Evolutionary conservation across 169 alveolate genomes (phyloP), one percentile per base, ranked within the genome.

Genomic region (Plasmodium chabaudi): DNA sequence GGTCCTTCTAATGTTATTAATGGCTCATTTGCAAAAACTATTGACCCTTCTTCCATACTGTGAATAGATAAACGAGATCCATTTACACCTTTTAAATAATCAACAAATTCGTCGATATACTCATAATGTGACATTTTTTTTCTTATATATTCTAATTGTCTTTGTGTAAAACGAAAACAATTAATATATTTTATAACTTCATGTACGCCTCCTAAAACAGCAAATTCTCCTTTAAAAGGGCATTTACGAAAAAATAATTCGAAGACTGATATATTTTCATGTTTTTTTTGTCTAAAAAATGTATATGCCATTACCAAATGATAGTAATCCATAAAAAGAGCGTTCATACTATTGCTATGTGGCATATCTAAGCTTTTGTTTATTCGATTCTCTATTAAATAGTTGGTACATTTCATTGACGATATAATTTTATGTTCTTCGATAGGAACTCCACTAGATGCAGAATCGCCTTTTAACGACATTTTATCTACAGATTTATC

Each of bases 1-100:
- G 98, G 98, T 0, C 99, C 99, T 59, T 94, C 96, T 13, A 96
- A n/a, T 34, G 96, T 88, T 59, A 97, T 55, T 49, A 97, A 84
- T 0, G 98, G 98, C 72, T 93, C 97, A 69, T 91, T 92, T 7
- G 98, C 96, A 87, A 96, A 97, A 12, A 94, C 96, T 42, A 97
- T 21, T 9, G 94, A 49, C 51, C 98, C 98, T 71, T 95, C 98
- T 60, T 87, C 88, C 51, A 94, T 90, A 27, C 61, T 9, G 15
- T 51, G 57, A 21, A 73, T 55, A 60, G 63, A 53, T 55, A 75
- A 9, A 71, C 56, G 47, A 13, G 15, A 34, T 55, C 93, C 89
- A 53, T 61, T 70, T 19, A 70, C 23, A 13, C 39, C 65, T 68
- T 42, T 39, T 64, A 67, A 51, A 25, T 72, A 72, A 19, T 72